Base-by-base conservation (phyloP, 2,329 filamentous ascomycete genomes). In the Aspergillus sp. region DNA sequence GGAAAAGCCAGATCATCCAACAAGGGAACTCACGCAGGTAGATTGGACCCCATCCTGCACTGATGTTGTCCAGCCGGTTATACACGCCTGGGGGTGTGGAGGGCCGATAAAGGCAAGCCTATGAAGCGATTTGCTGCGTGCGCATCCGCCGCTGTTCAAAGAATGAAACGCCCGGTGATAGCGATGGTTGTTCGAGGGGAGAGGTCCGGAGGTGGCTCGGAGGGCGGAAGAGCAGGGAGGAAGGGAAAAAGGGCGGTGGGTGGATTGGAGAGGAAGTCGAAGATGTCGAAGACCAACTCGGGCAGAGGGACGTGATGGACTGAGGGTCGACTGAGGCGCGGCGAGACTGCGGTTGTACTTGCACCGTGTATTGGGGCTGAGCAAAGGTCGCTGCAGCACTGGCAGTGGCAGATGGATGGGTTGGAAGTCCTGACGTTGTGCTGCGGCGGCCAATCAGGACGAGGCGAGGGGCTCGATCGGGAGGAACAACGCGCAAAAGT, bases 11-110 rank as follows among this genome's bases (percentile, higher is more conserved):
- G 52, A 47, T 54, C 17, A 34, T 39, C 20, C 51, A 30, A 48
- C 51, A 30, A 48, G 33, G 63, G 48, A 58, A 85, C 86, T 78
- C 78, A 88, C 86, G 81, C 77, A 69, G 86, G 83, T 69, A 86
- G 79, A 77, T 84, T 85, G 63, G 84, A 81, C 73, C 87, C 84
- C 76, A 82, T 81, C 65, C 69, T 75, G 72, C 59, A 64, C 64
- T 61, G 60, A 54, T 40, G 40, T 48, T 59, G 56, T 61, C 61
- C 61, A 58, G 63, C 58, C 66, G 63, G 63, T 66, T 64, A 66
- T 64, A 67, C 56, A 64, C 66, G 67, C 65, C 63, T 65, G 54
- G 53, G 61, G 63, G 61, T 65, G 62, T 62, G 63, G 66, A 67
- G 66, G 65, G 70, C 69, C 67, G 70, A 73, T 72, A 66, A 69